Evolutionary conservation across 2,329 filamentous ascomycete species (phyloP), one percentile per base, ranked within the genome.

Genomic region (Sclerotinia borealis): DNA sequence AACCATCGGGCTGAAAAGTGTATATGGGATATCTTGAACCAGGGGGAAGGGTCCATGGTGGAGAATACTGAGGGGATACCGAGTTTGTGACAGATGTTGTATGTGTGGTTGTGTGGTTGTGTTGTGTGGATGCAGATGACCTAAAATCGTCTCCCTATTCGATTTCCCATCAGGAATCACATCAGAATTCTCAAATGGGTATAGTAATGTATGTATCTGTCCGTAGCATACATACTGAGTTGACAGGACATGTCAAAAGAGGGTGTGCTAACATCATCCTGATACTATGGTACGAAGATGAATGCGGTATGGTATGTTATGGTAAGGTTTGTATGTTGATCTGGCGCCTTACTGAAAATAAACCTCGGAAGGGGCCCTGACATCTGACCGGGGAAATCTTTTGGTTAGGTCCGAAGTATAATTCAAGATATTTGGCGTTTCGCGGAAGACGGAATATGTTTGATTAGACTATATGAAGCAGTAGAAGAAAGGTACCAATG

Each of bases 1-100:
- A 43, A 43, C 48, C 59, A 36, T 52, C 39, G 41, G 60, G 50
- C 60, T 62, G 39, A 62, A 43, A 55, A n/a, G 17, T n/a, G n/a
- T 25, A 2, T 31, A 47, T 48, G 50, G 51, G 34, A 34, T 11
- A 22, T 25, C 22, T 37, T 37, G 43, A 29, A 41, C 60, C 41
- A 56, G 41, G 60, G 50, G 41, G 39, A 56, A 39, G 29, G 19
- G 50, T 62, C 48, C 60, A 48, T 39, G 25, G 31, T 56, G 60
- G 31, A 62, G 60, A 48, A 52, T 41, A 22, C 25, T 34, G 39
- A n/a, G 39, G 37, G 54, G 9, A 9, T 22, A 11, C n/a, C 17
- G 27, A 25, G 9, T 34, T 43, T 11, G 8, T 34, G 39, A 39
- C 25, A 61, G 17, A 48, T 29, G 27, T 25, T 27, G 17, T 56